phyloP scores from a whole-genome alignment of 1,284 basidiomycete species.

The Stereum hirsutum region DNA sequence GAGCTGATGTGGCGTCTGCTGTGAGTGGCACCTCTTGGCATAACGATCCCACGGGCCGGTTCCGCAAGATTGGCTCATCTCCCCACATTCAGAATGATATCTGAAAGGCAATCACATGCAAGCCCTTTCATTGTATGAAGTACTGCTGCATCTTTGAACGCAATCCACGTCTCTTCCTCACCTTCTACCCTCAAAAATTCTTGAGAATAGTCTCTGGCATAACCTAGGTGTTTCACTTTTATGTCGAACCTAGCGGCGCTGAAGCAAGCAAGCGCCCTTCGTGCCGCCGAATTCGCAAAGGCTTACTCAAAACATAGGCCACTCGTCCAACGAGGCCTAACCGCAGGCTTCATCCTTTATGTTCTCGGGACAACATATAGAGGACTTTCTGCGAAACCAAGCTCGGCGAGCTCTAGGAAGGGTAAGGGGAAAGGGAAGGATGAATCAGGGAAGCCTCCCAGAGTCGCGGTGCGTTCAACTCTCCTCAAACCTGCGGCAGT shows the following conservation, averaged over 20 bases:
- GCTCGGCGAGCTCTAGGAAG: slow-evolving; percentile 20
- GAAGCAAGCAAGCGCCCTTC: slow-evolving; percentile 12
- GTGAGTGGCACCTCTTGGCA: too few species aligned
- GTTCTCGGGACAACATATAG: slow-evolving; percentile 50
- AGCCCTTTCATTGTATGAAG: not conserved
- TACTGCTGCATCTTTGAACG: not conserved
- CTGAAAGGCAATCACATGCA: not conserved
- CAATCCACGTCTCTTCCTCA: too few species aligned
- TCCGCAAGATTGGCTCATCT: too few species aligned
- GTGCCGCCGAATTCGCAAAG: slow-evolving; percentile 32
- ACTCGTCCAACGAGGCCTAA: slow-evolving; percentile 60
- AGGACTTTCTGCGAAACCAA: slow-evolving; percentile 35
- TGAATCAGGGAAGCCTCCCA: slow-evolving; percentile 33
- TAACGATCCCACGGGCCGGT: too few species aligned
- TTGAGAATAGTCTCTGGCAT: not conserved
- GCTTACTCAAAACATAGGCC: slow-evolving; percentile 58
- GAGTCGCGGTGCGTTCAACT: slow-evolving; percentile 50
- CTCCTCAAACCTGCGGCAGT: slow-evolving; percentile 3
- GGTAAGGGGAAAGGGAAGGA: slow-evolving; percentile 20
- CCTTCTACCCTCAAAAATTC: too few species aligned
- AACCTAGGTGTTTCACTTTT: not conserved
- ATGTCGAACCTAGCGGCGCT: slow-evolving; percentile 22
- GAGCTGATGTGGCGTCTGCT: too few species aligned
- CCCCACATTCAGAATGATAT: too few species aligned
- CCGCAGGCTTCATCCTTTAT: slow-evolving; percentile 53